Evolutionary conservation across 352 stramenopile species (phyloP).

Genomic region (Thalassiosira mediterranea): DNA sequence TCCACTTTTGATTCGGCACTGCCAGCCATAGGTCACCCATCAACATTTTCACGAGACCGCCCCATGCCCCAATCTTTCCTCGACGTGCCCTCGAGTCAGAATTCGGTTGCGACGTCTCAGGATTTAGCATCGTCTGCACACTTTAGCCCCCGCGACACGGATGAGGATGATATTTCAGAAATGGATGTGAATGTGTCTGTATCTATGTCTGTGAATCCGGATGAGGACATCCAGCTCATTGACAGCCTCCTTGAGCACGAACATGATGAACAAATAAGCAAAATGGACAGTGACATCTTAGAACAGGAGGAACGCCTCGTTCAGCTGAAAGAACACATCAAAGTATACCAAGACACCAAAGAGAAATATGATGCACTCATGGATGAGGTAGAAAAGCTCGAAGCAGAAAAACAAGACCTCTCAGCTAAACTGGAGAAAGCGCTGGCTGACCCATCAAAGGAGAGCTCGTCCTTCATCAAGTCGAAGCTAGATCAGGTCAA

Average conservation of each 20-base stretch:
- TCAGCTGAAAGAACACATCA: constrained; percentile 74
- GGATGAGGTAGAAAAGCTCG: constrained; percentile 72
- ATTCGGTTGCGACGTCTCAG: not conserved
- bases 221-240: constrained; percentile 83
- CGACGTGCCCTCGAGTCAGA: not conserved
- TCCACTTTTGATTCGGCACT: constrained; percentile 12
- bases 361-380: constrained; percentile 79
- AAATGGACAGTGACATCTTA: constrained; percentile 61
- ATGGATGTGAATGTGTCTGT: constrained; percentile 57
- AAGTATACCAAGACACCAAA: constrained; percentile 82
- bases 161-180: constrained; percentile 26
- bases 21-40: not conserved
- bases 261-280: constrained; percentile 71
- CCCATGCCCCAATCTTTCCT: not conserved
- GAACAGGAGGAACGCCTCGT: constrained; percentile 72
- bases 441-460: constrained; percentile 64
- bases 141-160: not conserved
- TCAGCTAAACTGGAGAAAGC: constrained; percentile 70
- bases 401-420: constrained; percentile 73
- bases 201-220: constrained; percentile 75
- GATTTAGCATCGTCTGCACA: not conserved
- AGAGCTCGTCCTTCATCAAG: constrained; percentile 75
- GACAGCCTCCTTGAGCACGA: constrained; percentile 82
- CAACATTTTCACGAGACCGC: not conserved
- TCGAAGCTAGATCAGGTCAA: constrained; percentile 76